Evolutionary conservation across 2,329 filamentous ascomycete species (phyloP), one percentile per base, ranked within the genome.

Genomic region (Arthroderma uncinatum): DNA sequence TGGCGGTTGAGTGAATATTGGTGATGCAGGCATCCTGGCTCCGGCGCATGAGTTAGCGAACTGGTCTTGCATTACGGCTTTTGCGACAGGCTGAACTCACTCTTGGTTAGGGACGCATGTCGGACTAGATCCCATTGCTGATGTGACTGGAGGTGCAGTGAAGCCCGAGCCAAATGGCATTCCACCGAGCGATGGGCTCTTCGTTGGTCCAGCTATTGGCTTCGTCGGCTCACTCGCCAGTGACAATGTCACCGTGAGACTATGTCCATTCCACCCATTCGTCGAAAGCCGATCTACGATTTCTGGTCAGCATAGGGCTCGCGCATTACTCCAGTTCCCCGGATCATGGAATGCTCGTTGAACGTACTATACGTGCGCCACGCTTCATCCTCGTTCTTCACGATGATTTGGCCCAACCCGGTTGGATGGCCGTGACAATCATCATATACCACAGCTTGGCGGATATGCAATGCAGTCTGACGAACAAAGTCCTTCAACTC

Each of bases 401-500:
- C 67, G 34, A 74, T 74, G 52, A 74, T 74, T 61, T 74, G 72
- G 1, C 72, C 72, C 1, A 74, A 60, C 12, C 72, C 72, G 1
- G 71, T 74, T 19, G 72, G 71, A 55, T 72, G 69, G 3, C 72
- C 72, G 58, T 73, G 67, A 42, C 65, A 67, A 56, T 74, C 72
- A 63, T 74, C 72, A 55, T 74, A 74, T 19, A 74, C 72, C 16
- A 74, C 72, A 0, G 72, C 72, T 58, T 74, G 71, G 34, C 72
- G 71, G 56, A 74, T 74, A 60, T 74, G 72, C 42, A 71, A 58
- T 30, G 72, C 72, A 23, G 71, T 74, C 60, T 74, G 71, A 19
- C 72, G 72, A 16, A 74, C 69, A n/a, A 74, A 61, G 57, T 74
- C 72, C 57, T 74, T 74, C 40, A 74, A 61, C 62, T 74, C 72